Percentiles rank a stretch among this genome's conserved stretches.
Conservation (phyloP, 2,329 filamentous ascomycete genomes). For the Aureobasidium sp. region DNA sequence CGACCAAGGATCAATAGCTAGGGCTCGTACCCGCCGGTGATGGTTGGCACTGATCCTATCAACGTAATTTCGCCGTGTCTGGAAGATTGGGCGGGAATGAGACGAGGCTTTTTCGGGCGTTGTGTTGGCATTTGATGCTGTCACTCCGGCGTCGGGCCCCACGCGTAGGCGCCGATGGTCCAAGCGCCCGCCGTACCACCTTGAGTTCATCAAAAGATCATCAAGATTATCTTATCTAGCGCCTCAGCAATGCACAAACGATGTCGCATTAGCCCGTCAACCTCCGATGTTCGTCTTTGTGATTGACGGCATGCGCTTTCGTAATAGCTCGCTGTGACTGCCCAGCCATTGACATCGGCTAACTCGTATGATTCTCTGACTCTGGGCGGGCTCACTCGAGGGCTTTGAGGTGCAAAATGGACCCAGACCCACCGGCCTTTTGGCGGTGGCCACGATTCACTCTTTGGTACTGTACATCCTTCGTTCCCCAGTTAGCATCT, state of each 20-base stretch:
- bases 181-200: not conserved
- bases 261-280: not conserved
- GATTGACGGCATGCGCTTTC: not conserved
- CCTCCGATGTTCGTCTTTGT: not conserved
- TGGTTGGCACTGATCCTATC: not conserved
- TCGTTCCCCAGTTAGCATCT: constrained; percentile 2
- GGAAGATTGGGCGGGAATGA: not conserved
- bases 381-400: not conserved
- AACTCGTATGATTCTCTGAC: constrained; percentile 7
- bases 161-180: not conserved
- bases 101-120: constrained; percentile 1
- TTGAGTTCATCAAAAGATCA: constrained; percentile 2
- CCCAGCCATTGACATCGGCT: not conserved
- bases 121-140: not conserved
- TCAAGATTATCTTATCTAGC: constrained; percentile 11
- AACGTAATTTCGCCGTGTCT: constrained; percentile 7
- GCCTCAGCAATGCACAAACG: not conserved
- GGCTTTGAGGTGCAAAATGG: constrained; percentile 1
- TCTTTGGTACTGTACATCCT: not conserved
- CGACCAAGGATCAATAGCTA: constrained; percentile 4
- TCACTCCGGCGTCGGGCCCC: constrained; percentile 3
- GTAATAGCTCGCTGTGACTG: not conserved
- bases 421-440: not conserved
- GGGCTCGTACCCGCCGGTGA: not conserved
- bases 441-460: not conserved